Conservation (phyloP, 2,329 filamentous ascomycete genomes). For the Fonsecaea pedrosoi region DNA sequence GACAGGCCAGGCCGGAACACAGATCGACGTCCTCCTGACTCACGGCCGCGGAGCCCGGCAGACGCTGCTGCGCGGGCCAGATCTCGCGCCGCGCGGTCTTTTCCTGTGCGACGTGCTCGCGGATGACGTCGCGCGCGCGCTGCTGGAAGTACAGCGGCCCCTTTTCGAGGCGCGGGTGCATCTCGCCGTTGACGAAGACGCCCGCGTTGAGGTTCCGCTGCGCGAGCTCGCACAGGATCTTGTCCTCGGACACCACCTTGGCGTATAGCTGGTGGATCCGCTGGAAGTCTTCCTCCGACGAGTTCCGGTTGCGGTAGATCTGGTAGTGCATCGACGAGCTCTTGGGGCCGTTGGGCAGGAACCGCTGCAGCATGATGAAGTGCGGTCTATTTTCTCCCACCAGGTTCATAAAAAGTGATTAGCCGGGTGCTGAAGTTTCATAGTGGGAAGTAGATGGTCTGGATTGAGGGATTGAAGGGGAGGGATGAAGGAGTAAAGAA, state of each 20-base stretch:
- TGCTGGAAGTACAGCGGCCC: constrained; percentile 65
- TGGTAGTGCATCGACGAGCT: constrained; percentile 67
- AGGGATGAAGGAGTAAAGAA: neutral
- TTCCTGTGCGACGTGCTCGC: constrained; percentile 57
- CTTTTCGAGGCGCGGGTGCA: constrained; percentile 68
- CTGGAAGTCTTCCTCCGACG: constrained; percentile 65
- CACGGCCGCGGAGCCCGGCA: constrained; percentile 29
- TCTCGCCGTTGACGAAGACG: constrained; percentile 67
- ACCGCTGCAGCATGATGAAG: constrained; percentile 70
- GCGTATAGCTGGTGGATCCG: constrained; percentile 67
- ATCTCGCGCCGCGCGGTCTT: constrained; percentile 55
- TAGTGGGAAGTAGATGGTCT: too few relatives aligned
- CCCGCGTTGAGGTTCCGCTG: constrained; percentile 68
- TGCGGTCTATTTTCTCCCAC: constrained; percentile 53
- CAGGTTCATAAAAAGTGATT: neutral
- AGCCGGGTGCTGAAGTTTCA: constrained; percentile 1
- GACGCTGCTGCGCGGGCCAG: constrained; percentile 53
- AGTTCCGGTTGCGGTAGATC: constrained; percentile 67
- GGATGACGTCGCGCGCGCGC: constrained; percentile 56
- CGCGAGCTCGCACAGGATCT: constrained; percentile 64
- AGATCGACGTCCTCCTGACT: constrained; percentile 36
- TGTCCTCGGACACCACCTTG: constrained; percentile 70
- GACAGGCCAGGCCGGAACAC: constrained; percentile 30
- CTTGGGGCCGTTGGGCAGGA: constrained; percentile 61
- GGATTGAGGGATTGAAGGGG: too few relatives aligned